Evolutionary conservation across 2,329 filamentous ascomycete species (phyloP), one percentile per base, ranked within the genome.

Genomic region (Phoma sp.): DNA sequence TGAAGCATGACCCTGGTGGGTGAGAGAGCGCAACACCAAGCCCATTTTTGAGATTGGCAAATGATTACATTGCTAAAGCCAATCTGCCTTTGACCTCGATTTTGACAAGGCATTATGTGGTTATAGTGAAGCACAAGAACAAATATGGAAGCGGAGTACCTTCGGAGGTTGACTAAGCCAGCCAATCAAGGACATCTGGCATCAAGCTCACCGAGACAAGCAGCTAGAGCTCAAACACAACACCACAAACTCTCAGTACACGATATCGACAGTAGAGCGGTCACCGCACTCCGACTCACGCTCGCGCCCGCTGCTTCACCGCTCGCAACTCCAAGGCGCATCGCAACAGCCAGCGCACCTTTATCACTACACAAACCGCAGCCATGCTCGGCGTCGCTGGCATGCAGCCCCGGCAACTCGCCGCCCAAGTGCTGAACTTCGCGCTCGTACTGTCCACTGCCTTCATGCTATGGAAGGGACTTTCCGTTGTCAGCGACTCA

Each of bases 401-500:
- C 48, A 79, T 84, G 70, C 92, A 91, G 75, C 89, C 90, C 62
- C 89, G 92, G 75, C 91, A 96, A 75, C 83, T 89, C 49, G 87
- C 91, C 67, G 83, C 86, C 43, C 91, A 96, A 81, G 77, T 93
- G 64, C 86, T 96, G 71, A 96, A 96, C 79, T 96, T 97, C 75
- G 91, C 88, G 52, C 86, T 97, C 60, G 91, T 96, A 58, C 85
- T 96, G 45, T 92, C 89, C 8, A 95, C 91, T 1, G 92, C 93
- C 1, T 96, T 96, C 73, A 96, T 96, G 92, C 86, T 96, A 44
- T 82, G 79, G 92, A 96, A 96, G 77, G 90, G 89, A 8, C 86
- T 97, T 55, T 93, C 89, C 7, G 85, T 96, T 27, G 79, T 86
- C 60, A 86, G 89, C 53, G 88, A 95, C 60, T 80, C 78, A 43